Evolutionary conservation across 2,329 filamentous ascomycete genomes (phyloP).

Genomic region (Colletotrichum liriopes): DNA sequence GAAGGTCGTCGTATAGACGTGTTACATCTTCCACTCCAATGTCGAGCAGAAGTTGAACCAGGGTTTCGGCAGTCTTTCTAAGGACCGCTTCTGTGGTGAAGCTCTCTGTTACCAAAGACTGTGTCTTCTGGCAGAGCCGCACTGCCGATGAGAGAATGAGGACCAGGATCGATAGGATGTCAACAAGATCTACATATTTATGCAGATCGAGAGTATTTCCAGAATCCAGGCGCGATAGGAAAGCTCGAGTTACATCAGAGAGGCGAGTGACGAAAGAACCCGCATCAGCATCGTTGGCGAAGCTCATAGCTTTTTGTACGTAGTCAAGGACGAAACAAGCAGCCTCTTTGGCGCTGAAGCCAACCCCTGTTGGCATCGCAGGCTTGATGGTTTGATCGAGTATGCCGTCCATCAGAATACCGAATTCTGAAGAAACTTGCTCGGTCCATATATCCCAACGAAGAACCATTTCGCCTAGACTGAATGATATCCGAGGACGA

Average conservation of each 20-base stretch:
- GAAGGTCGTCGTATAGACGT: constrained; percentile 64
- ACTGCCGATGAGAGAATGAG: constrained; percentile 56
- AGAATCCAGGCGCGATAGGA: constrained; percentile 53
- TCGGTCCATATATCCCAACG: constrained; percentile 72
- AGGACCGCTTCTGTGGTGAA: constrained; percentile 67
- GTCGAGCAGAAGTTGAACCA: constrained; percentile 58
- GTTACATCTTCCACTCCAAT: constrained; percentile 61
- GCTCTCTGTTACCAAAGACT: constrained; percentile 51
- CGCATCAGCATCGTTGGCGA: constrained; percentile 53
- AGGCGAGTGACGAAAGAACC: constrained; percentile 61
- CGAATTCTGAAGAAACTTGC: constrained; percentile 73
- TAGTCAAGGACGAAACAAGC: constrained; percentile 65
- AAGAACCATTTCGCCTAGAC: constrained; percentile 64
- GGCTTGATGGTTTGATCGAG: constrained; percentile 58
- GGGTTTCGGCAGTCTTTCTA: constrained; percentile 57
- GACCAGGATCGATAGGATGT: constrained; percentile 56
- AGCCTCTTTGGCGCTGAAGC: constrained; percentile 42
- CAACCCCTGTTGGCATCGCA: constrained; percentile 11
- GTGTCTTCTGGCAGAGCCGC: constrained; percentile 57
- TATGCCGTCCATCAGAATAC: constrained; percentile 73
- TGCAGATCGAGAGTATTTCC: constrained; percentile 28
- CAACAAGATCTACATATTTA: constrained; percentile 52
- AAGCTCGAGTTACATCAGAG: constrained; percentile 59
- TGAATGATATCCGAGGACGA: constrained; percentile 58
- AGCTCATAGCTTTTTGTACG: constrained; percentile 59